phyloP scores from a whole-genome alignment of 805 yeast species.

The Wickerhamomyces ciferrii region DNA sequence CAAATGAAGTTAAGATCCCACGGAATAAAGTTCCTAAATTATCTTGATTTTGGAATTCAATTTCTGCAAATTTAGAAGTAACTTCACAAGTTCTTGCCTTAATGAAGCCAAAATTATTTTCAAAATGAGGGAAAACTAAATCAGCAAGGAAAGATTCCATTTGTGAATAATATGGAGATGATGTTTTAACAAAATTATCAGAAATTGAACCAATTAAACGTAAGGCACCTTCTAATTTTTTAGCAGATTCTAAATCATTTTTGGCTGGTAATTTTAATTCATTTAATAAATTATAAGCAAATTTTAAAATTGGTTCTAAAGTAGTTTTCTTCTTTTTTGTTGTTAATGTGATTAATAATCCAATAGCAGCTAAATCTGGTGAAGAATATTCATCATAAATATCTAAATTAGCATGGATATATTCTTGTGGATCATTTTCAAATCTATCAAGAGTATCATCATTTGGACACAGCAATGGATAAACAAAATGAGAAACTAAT shows the following conservation, averaged over 20 bases:
- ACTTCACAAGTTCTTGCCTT: slow-evolving; percentile 72
- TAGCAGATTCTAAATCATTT: slow-evolving; percentile 41
- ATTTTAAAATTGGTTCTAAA: slow-evolving; percentile 54
- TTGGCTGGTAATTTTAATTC: slow-evolving; percentile 26
- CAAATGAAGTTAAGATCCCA: slow-evolving; percentile 39
- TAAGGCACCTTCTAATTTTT: slow-evolving; percentile 72
- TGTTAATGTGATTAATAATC: slow-evolving; percentile 66
- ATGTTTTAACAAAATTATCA: slow-evolving; percentile 46
- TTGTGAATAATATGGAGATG: slow-evolving; percentile 53
- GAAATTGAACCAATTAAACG: slow-evolving; percentile 74
- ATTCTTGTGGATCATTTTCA: slow-evolving; percentile 86
- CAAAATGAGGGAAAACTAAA: slow-evolving; percentile 69
- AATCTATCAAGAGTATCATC: slow-evolving; percentile 66
- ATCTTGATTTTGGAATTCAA: slow-evolving; percentile 40
- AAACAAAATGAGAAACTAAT: slow-evolving; percentile 65
- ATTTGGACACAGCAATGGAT: slow-evolving; percentile 69
- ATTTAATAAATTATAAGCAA: slow-evolving; percentile 46
- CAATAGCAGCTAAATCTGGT: slow-evolving; percentile 77
- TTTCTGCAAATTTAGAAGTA: slow-evolving; percentile 56
- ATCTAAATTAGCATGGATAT: slow-evolving; percentile 69
- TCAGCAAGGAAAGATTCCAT: slow-evolving; percentile 64
- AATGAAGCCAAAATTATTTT: slow-evolving; percentile 57
- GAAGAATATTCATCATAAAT: slow-evolving; percentile 55
- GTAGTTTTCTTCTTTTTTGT: slow-evolving; percentile 59
- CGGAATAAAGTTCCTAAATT: slow-evolving; percentile 34